Conservation (phyloP, 192 early-diverging fungal species). For the Backusella luteola region DNA sequence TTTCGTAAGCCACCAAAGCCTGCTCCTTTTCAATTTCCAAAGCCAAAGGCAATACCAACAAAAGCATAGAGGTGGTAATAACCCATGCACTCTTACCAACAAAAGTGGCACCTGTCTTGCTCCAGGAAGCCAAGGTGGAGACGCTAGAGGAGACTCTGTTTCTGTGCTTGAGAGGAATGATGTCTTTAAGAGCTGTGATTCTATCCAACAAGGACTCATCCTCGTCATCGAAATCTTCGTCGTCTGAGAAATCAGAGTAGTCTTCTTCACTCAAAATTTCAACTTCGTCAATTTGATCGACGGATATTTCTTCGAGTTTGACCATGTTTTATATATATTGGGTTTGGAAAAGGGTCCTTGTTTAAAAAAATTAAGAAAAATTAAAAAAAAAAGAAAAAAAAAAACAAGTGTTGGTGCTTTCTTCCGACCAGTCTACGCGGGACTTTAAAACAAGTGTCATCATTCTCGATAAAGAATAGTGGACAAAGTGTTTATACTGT, state of each 20-base stretch:
- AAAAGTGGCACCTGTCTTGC: slow-evolving; percentile 56
- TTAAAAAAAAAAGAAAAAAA: not conserved
- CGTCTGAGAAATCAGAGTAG: slow-evolving; percentile 54
- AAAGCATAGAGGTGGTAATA: slow-evolving; percentile 78
- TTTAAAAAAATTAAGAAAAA: slow-evolving; percentile 16
- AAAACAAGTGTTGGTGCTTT: not conserved
- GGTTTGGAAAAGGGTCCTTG: not conserved
- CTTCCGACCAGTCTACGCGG: not conserved
- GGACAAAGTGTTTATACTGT: no score
- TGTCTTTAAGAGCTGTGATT: slow-evolving; percentile 80
- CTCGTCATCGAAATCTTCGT: slow-evolving; percentile 65
- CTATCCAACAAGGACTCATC: slow-evolving; percentile 85
- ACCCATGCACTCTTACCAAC: slow-evolving; percentile 88
- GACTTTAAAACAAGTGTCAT: no score
- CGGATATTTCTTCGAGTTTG: slow-evolving; percentile 51
- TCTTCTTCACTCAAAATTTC: slow-evolving; percentile 54
- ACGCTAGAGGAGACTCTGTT: slow-evolving; percentile 57
- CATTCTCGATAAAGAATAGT: no score
- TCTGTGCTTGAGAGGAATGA: slow-evolving; percentile 78
- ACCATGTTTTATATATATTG: slow-evolving; percentile 34
- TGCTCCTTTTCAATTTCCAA: slow-evolving; percentile 87
- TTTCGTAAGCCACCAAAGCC: slow-evolving; percentile 83
- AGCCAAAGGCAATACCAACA: slow-evolving; percentile 83
- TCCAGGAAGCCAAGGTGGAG: slow-evolving; percentile 57
- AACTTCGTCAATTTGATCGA: slow-evolving; percentile 40